Base-by-base conservation (phyloP, 139 green algal genomes). In the Tetradesmus obliquus region DNA sequence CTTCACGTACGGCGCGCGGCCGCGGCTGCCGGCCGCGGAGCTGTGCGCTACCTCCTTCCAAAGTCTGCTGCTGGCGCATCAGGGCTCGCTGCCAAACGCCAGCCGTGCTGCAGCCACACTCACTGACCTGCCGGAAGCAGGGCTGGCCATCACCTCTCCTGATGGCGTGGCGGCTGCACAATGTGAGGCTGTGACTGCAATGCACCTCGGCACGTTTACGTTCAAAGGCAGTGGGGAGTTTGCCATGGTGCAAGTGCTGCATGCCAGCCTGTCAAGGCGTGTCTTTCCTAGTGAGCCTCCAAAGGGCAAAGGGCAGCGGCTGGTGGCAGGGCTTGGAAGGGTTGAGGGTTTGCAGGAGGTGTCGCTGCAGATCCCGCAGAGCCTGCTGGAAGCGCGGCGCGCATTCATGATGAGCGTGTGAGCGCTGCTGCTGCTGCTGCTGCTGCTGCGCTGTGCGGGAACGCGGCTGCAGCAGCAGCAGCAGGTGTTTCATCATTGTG, bases 171-270 rank as follows among this genome's bases (percentile, higher is more conserved):
- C 20, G n/a, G 19, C 57, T 3, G 55, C 84, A 57, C 7, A 22
- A 10, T 79, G 57, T 58, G 81, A 86, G 13, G n/a, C 45, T 76
- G 84, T 80, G 83, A 24, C 2, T 55, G 83, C 24, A 3, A 62
- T 13, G 10, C 84, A 89, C 45, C 60, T 89, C 3, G 84, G 84
- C 2, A 32, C 9, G 9, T 89, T 89, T 45, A 9, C 19, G 19
- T 89, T 89, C 84, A 89, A 89, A 13, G 84, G 84, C 24, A 89
- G 84, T 32, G 84, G 84, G 10, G 57, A 82, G 60, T 62, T 54
- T 32, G 57, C 81, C 2, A 89, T 89, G 84, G 84, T 80, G 24
- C 60, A 62, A 0, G 7, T 89, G n/a, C 62, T 89, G 62, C 84
- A 81, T 55, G 62, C 24, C 12, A 24, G 3, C 3, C 24, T 89